A percentile compares a stretch with the other conserved stretches of the same genome.
Conservation (phyloP, 208 protist species). For the Phytomonas serpens region DNA sequence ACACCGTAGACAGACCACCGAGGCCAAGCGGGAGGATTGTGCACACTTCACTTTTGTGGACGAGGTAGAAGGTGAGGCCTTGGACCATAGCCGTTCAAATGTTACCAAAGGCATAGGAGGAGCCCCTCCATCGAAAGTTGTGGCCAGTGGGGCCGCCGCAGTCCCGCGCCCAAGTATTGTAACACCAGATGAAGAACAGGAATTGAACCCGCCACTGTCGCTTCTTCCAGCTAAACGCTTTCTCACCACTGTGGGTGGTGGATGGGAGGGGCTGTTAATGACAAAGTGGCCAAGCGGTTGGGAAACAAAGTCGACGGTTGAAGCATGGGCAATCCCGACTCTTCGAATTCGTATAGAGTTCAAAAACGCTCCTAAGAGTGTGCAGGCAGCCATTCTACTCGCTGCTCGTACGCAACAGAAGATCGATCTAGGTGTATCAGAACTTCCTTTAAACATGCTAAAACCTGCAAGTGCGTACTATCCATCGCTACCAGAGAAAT, state of each 20-base stretch:
- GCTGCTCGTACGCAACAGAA: conserved; percentile 50
- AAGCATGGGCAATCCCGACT: conserved; percentile 71
- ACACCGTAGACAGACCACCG: neutral
- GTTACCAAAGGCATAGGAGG: neutral
- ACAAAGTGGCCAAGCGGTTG: conserved; percentile 87
- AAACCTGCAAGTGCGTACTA: conserved; percentile 69
- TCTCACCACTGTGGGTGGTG: conserved; percentile 49
- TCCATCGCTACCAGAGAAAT: neutral
- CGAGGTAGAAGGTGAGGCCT: neutral
- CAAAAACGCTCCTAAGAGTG: conserved; percentile 45
- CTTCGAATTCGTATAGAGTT: conserved; percentile 64
- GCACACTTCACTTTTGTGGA: neutral
- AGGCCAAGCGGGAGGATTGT: neutral
- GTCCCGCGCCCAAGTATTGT: conserved; percentile 5
- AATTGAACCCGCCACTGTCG: conserved; percentile 69
- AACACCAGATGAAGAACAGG: conserved; percentile 58
- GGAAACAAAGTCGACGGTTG: conserved; percentile 66
- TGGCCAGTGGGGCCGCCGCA: neutral
- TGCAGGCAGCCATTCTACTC: conserved; percentile 53
- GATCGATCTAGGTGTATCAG: conserved; percentile 44
- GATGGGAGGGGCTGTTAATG: conserved; percentile 76
- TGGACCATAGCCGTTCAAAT: neutral
- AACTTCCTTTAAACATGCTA: conserved; percentile 51
- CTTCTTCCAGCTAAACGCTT: conserved; percentile 41
- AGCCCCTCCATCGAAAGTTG: neutral